A percentile compares a stretch with the other conserved stretches of the same genome.
Evolutionary conservation across 768 basidiomycete genomes (phyloP).

Genomic region (Lactarius tabidus): DNA sequence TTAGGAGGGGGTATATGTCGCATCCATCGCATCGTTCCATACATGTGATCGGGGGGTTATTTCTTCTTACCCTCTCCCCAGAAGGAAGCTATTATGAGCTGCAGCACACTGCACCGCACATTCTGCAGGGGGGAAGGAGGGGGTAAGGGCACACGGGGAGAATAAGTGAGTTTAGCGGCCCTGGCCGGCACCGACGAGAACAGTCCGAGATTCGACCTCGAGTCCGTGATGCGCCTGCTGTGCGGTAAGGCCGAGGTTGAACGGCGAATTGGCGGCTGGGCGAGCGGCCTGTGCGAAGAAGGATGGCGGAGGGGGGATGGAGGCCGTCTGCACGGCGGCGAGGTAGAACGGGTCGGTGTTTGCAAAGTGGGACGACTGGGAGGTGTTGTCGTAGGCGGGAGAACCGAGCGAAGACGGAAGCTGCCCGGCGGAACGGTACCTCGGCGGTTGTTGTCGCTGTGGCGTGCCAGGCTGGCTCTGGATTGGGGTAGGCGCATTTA

Average conservation of each 20-base stretch:
- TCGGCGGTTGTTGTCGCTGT: conserved; percentile 11
- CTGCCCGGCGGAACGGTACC: conserved; percentile 24
- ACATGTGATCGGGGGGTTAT: neutral
- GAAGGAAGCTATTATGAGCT: neutral
- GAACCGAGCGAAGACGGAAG: conserved; percentile 4
- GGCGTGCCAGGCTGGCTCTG: conserved; percentile 3
- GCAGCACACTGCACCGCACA: conserved; percentile 6
- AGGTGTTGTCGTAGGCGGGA: conserved; percentile 8
- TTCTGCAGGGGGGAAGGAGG: neutral
- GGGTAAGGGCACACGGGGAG: neutral
- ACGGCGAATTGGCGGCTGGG: conserved; percentile 22
- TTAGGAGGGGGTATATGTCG: conserved; percentile 19
- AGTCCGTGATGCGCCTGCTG: conserved; percentile 20
- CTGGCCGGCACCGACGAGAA: conserved; percentile 24
- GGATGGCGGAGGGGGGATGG: conserved; percentile 10
- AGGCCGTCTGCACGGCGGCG: conserved; percentile 37
- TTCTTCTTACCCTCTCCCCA: neutral
- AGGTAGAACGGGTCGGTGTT: conserved; percentile 50
- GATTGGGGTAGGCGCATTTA: conserved; percentile 34
- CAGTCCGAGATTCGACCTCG: conserved; percentile 21
- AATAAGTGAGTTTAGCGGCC: conserved; percentile 10
- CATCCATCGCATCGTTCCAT: conserved; percentile 5
- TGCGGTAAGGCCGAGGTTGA: conserved; percentile 15
- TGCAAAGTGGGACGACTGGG: conserved; percentile 35
- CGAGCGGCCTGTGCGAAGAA: conserved; percentile 23